Evolutionary conservation across 768 basidiomycete genomes (phyloP), one percentile per base, ranked within the genome.

Genomic region (Heimioporus sp.): DNA sequence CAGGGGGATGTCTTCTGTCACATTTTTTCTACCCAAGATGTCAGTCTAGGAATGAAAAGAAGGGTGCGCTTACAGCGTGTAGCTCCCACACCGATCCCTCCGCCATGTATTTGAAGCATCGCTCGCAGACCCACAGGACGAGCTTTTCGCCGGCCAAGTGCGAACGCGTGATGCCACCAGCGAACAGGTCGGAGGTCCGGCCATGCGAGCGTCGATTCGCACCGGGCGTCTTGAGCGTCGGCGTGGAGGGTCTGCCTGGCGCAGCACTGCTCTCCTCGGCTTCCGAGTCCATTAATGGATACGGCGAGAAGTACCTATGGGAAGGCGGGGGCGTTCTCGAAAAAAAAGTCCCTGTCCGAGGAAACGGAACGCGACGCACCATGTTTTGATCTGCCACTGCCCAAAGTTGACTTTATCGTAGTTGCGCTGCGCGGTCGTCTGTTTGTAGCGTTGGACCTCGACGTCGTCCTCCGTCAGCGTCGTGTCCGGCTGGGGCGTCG

Each of bases 61-160:
- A 4, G 43, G 11, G 37, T 28, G 31, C 9, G 69, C 80, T 62
- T 60, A 87, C 80, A 39, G 80, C 77, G 59, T 90, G 86, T 54
- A 86, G 76, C 54, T 83, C 87, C 83, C 88, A 95, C 19, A 76
- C 73, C 2, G 72, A 68, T 15, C 82, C 80, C 42, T 92, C 86
- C 2, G 83, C 75, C 86, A 94, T 92, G 65, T 99, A 99, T 72
- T 97, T 98, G 84, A 98, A 97, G 73, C 96, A 99, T 54, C 83
- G 80, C 59, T 94, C 88, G 65, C 93, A 96, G 6, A 95, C 91
- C 81, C 85, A 94, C 17, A 95, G 69, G 31, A 73, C 70, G 16
- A 81, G 70, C 44, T 76, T 76, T 55, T 83, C 83, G 4, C 73
- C 77, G 15, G 63, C 51, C 16, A 64, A 66, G 43, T 75, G 71